Percentiles rank a stretch among this genome's conserved stretches.
These are phyloP conservation scores for Arctium lappa DNA, from an alignment of 129 eudicot species.

Conservation along the genomic window DNA sequence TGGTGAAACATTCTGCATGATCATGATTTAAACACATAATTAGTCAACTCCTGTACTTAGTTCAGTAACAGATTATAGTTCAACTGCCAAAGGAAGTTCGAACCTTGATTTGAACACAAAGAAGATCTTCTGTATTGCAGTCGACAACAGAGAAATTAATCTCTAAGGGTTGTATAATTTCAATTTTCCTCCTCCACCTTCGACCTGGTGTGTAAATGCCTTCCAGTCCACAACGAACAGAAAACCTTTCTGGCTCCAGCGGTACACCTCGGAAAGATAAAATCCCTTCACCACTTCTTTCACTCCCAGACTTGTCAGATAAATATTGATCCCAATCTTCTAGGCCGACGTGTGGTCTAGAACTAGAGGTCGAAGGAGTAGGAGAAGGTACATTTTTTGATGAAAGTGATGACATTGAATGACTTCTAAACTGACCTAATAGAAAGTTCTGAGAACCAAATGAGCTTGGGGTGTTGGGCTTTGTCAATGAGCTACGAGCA, in stretches of 20 bases:
- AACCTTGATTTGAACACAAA: constrained; percentile 86
- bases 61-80: neutral
- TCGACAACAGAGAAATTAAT: constrained; percentile 62
- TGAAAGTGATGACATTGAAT: constrained; percentile 85
- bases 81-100: neutral
- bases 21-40: constrained; percentile 1
- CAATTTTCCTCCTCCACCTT: constrained; percentile 82
- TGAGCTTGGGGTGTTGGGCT: constrained; percentile 47
- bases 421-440: constrained; percentile 77
- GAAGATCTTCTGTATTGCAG: constrained; percentile 85
- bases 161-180: constrained; percentile 78
- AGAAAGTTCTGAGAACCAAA: constrained; percentile 67
- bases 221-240: constrained; percentile 88
- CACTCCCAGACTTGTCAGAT: constrained; percentile 20
- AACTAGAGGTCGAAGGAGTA: constrained; percentile 27
- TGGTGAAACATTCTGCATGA: constrained; percentile 81
- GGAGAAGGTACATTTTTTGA: constrained; percentile 45
- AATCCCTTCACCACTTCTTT: constrained; percentile 46
- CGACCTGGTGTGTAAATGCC: constrained; percentile 87
- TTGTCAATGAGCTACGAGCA: constrained; percentile 56
- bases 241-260: constrained; percentile 73
- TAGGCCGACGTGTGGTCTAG: constrained; percentile 32
- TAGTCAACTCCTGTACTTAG: neutral
- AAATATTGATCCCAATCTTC: constrained; percentile 61
- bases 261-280: constrained; percentile 88